Evolutionary conservation across 2,329 filamentous ascomycete species (phyloP).

Genomic region (Nigrospora oryzae): DNA sequence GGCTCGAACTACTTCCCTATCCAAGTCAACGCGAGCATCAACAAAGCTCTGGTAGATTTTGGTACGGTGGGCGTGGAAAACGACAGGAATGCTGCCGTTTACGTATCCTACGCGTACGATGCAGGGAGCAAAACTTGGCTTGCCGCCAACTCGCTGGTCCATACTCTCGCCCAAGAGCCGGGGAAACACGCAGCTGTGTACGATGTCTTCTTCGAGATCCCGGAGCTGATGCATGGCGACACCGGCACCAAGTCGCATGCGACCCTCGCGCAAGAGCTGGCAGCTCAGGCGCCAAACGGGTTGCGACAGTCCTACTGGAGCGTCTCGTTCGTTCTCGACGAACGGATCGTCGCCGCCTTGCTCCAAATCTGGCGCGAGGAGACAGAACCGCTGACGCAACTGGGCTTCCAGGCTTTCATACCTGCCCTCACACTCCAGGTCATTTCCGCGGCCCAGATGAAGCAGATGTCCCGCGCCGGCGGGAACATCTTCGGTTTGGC

Average conservation of each 20-base stretch:
- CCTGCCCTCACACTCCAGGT: not conserved
- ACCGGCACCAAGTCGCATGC: slow-evolving; percentile 3
- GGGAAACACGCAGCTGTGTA: not conserved
- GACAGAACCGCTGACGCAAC: not conserved
- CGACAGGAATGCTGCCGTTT: not conserved
- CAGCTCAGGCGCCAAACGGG: not conserved
- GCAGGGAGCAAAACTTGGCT: not conserved
- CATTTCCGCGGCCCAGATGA: not conserved
- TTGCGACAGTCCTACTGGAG: not conserved
- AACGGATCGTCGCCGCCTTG: not conserved
- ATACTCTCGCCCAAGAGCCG: not conserved
- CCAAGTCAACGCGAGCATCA: not conserved
- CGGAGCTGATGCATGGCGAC: not conserved
- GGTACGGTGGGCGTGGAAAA: not conserved
- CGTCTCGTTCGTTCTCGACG: not conserved
- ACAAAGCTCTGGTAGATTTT: not conserved
- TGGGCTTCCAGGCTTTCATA: not conserved
- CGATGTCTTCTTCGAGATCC: not conserved
- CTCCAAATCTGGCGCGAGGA: not conserved
- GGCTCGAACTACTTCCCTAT: not conserved
- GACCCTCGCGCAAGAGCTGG: slow-evolving; percentile 1
- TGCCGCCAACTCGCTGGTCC: not conserved
- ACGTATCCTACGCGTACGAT: not conserved
- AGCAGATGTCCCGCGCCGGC: not conserved
- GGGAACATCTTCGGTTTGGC: not conserved